A percentile compares a stretch with the other conserved stretches of the same genome.
phyloP scores from a whole-genome alignment of 176 grass and related monocot genomes.

The maize (Zea mays) region DNA sequence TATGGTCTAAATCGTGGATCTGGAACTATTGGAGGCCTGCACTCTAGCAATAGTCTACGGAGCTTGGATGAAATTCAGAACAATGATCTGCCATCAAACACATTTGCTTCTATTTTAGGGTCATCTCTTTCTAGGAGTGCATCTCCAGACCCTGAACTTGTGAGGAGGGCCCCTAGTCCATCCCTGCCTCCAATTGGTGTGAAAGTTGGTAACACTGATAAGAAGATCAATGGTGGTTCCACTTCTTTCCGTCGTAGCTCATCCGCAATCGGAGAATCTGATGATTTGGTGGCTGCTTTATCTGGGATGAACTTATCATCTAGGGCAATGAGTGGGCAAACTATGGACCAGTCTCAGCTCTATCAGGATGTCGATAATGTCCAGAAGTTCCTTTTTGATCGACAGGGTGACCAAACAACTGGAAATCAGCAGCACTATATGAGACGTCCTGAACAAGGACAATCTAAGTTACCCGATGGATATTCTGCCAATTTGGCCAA shows the following conservation, averaged over 20 bases:
- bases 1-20: conserved; percentile 43
- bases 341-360: conserved; percentile 54
- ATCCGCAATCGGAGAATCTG: conserved; percentile 47
- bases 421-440: conserved; percentile 48
- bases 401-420: conserved; percentile 43
- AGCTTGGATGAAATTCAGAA: conserved; percentile 48
- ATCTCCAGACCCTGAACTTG: conserved; percentile 65
- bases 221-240: conserved; percentile 56
- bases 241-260: conserved; percentile 59
- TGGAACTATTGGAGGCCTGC: conserved; percentile 46
- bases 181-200: conserved; percentile 71
- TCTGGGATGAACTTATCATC: conserved; percentile 66
- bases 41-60: conserved; percentile 37
- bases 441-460: conserved; percentile 41
- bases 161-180: conserved; percentile 63
- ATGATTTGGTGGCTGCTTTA: conserved; percentile 62
- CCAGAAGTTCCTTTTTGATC: conserved; percentile 52
- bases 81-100: conserved; percentile 55
- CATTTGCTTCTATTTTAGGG: conserved; percentile 69
- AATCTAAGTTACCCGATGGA: conserved; percentile 40
- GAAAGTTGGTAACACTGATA: conserved; percentile 57
- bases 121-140: conserved; percentile 69
- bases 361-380: conserved; percentile 65
- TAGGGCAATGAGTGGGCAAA: conserved; percentile 41
- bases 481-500: conserved; percentile 46